phyloP scores from a whole-genome alignment of 768 basidiomycete genomes.

The Suillus brevipes region DNA sequence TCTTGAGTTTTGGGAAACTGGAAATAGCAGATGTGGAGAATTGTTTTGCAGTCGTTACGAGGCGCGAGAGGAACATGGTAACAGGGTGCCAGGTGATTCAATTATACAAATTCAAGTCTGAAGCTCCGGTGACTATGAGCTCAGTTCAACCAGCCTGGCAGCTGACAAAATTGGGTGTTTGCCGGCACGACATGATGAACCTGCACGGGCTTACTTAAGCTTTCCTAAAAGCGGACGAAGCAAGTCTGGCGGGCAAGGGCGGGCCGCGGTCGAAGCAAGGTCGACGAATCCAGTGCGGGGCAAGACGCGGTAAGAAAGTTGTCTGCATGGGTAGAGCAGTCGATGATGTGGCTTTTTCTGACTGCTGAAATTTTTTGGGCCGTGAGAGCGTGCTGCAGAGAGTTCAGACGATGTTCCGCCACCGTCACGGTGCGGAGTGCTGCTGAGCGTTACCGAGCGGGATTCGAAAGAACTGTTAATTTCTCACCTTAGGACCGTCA shows the following conservation, averaged over 20 bases:
- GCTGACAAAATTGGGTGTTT: neutral
- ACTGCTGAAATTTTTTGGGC: neutral
- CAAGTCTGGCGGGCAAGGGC: too few species aligned
- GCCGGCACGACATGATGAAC: too few species aligned
- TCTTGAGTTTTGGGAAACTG: constrained; percentile 75
- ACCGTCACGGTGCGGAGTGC: neutral
- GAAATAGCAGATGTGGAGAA: constrained; percentile 62
- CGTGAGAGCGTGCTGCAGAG: neutral
- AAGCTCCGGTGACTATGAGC: neutral
- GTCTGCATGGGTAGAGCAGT: neutral
- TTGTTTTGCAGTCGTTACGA: constrained; percentile 34
- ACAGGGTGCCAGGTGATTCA: constrained; percentile 20
- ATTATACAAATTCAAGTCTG: neutral
- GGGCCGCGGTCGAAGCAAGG: too few species aligned
- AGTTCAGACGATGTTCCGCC: neutral
- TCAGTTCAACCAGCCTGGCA: neutral
- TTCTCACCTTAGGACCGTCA: too few species aligned
- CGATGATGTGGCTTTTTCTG: neutral
- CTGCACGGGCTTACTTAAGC: too few species aligned
- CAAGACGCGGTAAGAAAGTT: too few species aligned
- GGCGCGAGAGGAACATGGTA: constrained; percentile 33
- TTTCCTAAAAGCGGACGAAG: too few species aligned
- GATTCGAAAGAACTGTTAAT: neutral
- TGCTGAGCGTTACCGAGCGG: neutral
- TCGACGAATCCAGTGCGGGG: too few species aligned